Evolutionary conservation across 805 yeast species (phyloP), one percentile per base, ranked within the genome.

Genomic region (Yamadazyma sp.): DNA sequence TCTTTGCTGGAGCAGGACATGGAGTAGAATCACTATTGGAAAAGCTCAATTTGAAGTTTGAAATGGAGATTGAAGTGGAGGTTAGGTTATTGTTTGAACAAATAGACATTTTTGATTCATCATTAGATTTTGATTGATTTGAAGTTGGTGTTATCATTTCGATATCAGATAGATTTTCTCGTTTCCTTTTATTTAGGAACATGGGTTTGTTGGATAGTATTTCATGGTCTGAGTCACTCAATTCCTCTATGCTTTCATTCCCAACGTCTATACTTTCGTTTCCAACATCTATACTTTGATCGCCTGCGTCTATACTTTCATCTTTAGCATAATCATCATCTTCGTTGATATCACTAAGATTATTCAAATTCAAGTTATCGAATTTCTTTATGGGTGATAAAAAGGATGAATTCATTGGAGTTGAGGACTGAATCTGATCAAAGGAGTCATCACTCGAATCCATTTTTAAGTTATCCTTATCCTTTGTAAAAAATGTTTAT

Each of bases 1-100:
- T 66, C 28, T 46, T 42, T 5, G 71, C 68, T 29, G 65, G 65
- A 2, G 53, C 44, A 2, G 73, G 73, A 39, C 73, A 66, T 8
- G 73, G 73, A 3, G 73, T 66, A 8, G 69, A 61, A 46, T 66
- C 69, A 12, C 64, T 34, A 24, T 33, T 36, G 27, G 39, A 19
- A 23, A 44, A 44, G 23, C 45, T 41, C 18, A 40, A 12, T 28
- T 44, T 44, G 33, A 40, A 34, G 23, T 40, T 32, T 8, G 35
- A 24, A n/a, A 36, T 14, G 2, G 38, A 37, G 7, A 38, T 33
- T 2, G 43, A 39, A 5, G 36, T 32, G n/a, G n/a, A n/a, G 11
- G 27, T 30, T 8, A 23, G 10, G 22, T 22, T 33, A 31, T 33
- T 30, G 30, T 36, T 26, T 2, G 39, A 27, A 30, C 47, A 43